Percentiles rank a stretch among this genome's conserved stretches.
Evolutionary conservation across 305 asterid species (phyloP).

Genomic region (Fraxinus greggii): DNA sequence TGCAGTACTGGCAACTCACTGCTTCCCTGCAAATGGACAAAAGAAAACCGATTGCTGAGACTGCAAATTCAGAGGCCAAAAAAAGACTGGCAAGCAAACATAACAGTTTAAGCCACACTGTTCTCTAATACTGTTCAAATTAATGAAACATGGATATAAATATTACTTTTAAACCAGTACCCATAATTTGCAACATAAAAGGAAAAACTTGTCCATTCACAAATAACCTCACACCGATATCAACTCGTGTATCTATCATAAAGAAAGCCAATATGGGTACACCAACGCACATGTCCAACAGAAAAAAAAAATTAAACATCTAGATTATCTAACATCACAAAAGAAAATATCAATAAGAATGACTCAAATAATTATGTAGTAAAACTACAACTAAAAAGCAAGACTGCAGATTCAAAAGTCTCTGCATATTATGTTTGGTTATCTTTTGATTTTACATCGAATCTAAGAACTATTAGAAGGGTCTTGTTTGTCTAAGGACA

Average conservation of each 20-base stretch:
- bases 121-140: conserved; percentile 4
- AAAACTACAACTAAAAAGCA: background rate
- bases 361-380: background rate
- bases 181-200: conserved; percentile 6
- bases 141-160: conserved; percentile 1
- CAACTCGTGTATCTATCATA: background rate
- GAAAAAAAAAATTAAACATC: background rate
- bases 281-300: background rate
- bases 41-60: conserved; percentile 29
- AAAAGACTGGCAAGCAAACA: conserved; percentile 6
- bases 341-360: background rate
- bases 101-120: background rate
- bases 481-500: background rate
- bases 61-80: conserved; percentile 21
- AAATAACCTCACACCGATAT: conserved; percentile 8
- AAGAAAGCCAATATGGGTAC: background rate
- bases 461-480: background rate
- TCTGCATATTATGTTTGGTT: background rate
- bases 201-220: conserved; percentile 2
- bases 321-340: background rate
- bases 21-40: conserved; percentile 70
- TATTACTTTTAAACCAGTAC: conserved; percentile 11
- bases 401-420: background rate
- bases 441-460: background rate
- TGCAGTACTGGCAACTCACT: conserved; percentile 73